A percentile compares a stretch with the other conserved stretches of the same genome.
These are phyloP conservation scores for Dendrobium catenatum DNA, from an alignment of 106 monocot genomes.

Conservation along the genomic window DNA sequence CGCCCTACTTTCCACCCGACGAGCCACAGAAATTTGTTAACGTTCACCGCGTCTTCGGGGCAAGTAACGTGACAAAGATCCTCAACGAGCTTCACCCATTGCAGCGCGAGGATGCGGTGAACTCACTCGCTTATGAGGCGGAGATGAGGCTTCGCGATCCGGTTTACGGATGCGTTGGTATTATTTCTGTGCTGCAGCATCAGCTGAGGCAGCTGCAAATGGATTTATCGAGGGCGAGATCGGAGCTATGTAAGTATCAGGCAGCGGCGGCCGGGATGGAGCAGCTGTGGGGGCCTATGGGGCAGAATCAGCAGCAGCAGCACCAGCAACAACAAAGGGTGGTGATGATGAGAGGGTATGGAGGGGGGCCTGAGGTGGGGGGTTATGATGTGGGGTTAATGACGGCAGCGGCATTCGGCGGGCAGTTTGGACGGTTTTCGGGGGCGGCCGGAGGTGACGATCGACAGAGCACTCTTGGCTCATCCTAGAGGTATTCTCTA, in stretches of 20 bases:
- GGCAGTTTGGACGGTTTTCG: neutral
- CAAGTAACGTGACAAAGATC: slow-evolving; percentile 87
- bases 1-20: slow-evolving; percentile 94
- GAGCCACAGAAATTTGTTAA: slow-evolving; percentile 81
- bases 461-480: neutral
- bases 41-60: slow-evolving; percentile 90
- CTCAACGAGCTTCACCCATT: slow-evolving; percentile 64
- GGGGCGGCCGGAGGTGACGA: neutral
- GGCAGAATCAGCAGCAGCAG: slow-evolving; percentile 1
- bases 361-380: neutral
- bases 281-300: neutral
- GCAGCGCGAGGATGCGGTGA: slow-evolving; percentile 81
- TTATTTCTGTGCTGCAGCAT: slow-evolving; percentile 83
- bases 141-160: slow-evolving; percentile 77
- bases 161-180: slow-evolving; percentile 83
- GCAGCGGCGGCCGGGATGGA: neutral
- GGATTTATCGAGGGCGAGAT: slow-evolving; percentile 50
- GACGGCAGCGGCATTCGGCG: neutral
- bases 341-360: neutral
- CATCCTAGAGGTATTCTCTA: neutral
- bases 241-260: slow-evolving; percentile 71
- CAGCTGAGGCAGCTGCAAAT: slow-evolving; percentile 74
- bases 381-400: neutral
- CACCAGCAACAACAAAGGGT: slow-evolving; percentile 4
- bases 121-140: slow-evolving; percentile 85